phyloP scores from a whole-genome alignment of 2,329 filamentous ascomycete species.

The Trichoderma afroharzianum region DNA sequence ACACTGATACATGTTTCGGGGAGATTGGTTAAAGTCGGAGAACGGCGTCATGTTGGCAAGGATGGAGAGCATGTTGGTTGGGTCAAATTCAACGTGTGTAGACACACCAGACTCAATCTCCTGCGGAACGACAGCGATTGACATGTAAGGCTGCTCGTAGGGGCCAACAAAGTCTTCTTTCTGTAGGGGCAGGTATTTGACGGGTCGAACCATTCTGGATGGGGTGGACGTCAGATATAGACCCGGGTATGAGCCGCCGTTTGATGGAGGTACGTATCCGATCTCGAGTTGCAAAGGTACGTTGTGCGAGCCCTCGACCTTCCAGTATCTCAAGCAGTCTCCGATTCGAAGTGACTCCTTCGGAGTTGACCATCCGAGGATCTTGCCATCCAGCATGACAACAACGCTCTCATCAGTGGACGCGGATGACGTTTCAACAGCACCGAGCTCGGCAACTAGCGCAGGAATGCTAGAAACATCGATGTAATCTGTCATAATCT shows the following conservation, averaged over 20 bases:
- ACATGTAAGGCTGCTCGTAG: slow-evolving; percentile 97
- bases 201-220: slow-evolving; percentile 83
- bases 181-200: slow-evolving; percentile 85
- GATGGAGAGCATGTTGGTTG: slow-evolving; percentile 96
- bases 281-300: slow-evolving; percentile 85
- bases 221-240: slow-evolving; percentile 88
- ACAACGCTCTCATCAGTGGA: slow-evolving; percentile 79
- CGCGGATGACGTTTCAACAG: slow-evolving; percentile 71
- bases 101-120: slow-evolving; percentile 86
- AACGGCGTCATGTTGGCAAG: slow-evolving; percentile 98
- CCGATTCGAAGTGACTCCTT: slow-evolving; percentile 76
- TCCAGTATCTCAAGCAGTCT: slow-evolving; percentile 90
- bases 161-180: slow-evolving; percentile 86
- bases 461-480: slow-evolving; percentile 72
- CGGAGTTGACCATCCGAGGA: slow-evolving; percentile 86
- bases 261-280: slow-evolving; percentile 82
- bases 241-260: slow-evolving; percentile 92
- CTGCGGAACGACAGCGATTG: slow-evolving; percentile 84
- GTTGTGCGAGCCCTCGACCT: slow-evolving; percentile 79
- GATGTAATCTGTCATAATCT: slow-evolving; percentile 71
- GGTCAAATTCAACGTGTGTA: slow-evolving; percentile 89
- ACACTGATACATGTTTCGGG: slow-evolving; percentile 98
- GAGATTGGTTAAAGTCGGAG: slow-evolving; percentile 97
- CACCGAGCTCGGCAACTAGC: slow-evolving; percentile 74
- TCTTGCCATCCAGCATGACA: slow-evolving; percentile 83